phyloP scores from a whole-genome alignment of 2,329 filamentous ascomycete genomes.

The Botrytis medusae region DNA sequence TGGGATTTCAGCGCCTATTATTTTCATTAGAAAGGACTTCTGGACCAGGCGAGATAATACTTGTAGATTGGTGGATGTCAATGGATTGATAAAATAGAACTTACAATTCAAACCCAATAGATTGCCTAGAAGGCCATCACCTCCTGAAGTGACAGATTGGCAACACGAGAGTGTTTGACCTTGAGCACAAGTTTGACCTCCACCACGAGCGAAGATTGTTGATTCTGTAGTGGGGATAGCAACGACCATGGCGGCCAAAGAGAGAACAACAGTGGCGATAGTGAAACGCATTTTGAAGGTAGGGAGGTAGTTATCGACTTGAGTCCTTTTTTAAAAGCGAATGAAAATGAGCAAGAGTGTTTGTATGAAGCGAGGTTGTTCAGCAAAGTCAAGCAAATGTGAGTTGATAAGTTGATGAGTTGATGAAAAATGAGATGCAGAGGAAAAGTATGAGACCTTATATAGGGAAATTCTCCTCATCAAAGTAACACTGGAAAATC shows the following conservation, averaged over 20 bases:
- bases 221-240: constrained; percentile 28
- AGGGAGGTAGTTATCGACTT: neutral
- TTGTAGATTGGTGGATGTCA: neutral
- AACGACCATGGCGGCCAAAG: constrained; percentile 29
- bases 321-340: neutral
- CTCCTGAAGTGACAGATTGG: neutral
- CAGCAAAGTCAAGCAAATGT: constrained; percentile 15
- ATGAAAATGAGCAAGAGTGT: neutral
- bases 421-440: neutral
- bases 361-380: neutral
- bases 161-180: constrained; percentile 23
- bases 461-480: neutral
- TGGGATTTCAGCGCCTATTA: neutral
- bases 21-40: neutral
- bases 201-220: constrained; percentile 10
- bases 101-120: neutral
- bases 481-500: neutral
- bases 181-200: constrained; percentile 14
- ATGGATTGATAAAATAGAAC: neutral
- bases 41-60: neutral
- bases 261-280: constrained; percentile 28
- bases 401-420: neutral
- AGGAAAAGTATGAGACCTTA: neutral
- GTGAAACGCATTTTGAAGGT: constrained; percentile 36
- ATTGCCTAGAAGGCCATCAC: neutral